A percentile compares a stretch with the other conserved stretches of the same genome.
phyloP scores from a whole-genome alignment of 1,284 basidiomycete genomes.

The Termitomyces sp. region DNA sequence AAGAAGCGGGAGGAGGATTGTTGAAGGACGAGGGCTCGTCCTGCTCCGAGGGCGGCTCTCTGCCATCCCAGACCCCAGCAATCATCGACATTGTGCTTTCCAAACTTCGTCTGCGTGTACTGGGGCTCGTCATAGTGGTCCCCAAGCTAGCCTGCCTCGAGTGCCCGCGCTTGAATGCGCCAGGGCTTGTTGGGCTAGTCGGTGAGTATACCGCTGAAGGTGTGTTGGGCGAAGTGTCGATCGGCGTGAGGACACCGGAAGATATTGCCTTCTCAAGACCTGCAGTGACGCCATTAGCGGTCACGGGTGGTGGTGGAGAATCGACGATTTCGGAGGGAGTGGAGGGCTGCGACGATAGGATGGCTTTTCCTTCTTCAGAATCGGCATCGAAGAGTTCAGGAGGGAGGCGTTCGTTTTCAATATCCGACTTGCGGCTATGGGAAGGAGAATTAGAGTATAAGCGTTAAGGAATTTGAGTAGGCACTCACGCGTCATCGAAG shows the following conservation, averaged over 20 bases:
- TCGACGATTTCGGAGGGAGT: slow-evolving; percentile 46
- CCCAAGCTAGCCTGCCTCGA: slow-evolving; percentile 86
- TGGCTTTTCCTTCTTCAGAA: slow-evolving; percentile 67
- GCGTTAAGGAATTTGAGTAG: background rate
- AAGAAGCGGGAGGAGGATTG: slow-evolving; percentile 4
- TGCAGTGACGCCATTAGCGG: slow-evolving; percentile 49
- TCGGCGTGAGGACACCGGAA: slow-evolving; percentile 25
- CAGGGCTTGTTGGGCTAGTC: slow-evolving; percentile 27
- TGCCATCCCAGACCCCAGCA: slow-evolving; percentile 80
- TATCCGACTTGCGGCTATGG: slow-evolving; percentile 89
- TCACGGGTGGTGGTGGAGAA: slow-evolving; percentile 44
- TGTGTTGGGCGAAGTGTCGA: slow-evolving; percentile 28
- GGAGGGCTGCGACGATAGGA: slow-evolving; percentile 44
- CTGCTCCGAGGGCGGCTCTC: slow-evolving; percentile 31
- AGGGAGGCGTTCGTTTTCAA: slow-evolving; percentile 96
- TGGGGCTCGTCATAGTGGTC: slow-evolving; percentile 95
- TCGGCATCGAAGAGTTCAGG: slow-evolving; percentile 92
- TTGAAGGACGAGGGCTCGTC: slow-evolving; percentile 26
- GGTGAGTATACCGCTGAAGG: slow-evolving; percentile 25
- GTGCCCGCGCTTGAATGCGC: slow-evolving; percentile 71
- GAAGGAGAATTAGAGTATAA: background rate
- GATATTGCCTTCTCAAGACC: slow-evolving; percentile 46
- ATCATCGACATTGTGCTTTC: slow-evolving; percentile 97
- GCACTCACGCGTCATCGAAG: slow-evolving; percentile 91
- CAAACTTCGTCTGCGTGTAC: slow-evolving; percentile 85